Percentiles rank a stretch among this genome's conserved stretches.
These are phyloP conservation scores for Phylloporus scabripes DNA, from an alignment of 768 basidiomycete genomes.

Conservation along the genomic window DNA sequence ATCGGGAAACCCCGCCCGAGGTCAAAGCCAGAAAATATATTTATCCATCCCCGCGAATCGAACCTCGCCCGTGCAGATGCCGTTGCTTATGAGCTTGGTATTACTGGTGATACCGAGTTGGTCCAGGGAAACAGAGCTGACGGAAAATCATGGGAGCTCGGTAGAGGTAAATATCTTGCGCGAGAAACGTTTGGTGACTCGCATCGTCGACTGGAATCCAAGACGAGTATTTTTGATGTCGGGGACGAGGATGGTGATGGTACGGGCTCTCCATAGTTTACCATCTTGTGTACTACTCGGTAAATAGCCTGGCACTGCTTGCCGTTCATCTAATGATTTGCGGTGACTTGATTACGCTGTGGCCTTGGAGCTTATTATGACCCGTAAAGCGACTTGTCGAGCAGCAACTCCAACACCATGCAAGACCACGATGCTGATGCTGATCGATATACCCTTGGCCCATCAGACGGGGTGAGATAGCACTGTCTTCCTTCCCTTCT, in stretches of 20 bases:
- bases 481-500: slow-evolving; percentile 6
- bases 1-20: slow-evolving; percentile 37
- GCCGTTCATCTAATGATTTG: background rate
- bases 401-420: slow-evolving; percentile 5
- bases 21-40: slow-evolving; percentile 53
- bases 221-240: slow-evolving; percentile 6
- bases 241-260: slow-evolving; percentile 15
- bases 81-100: slow-evolving; percentile 49
- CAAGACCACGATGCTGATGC: slow-evolving; percentile 8
- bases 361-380: too few species aligned
- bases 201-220: slow-evolving; percentile 4
- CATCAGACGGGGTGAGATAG: slow-evolving; percentile 9
- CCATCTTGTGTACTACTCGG: background rate
- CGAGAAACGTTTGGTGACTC: slow-evolving; percentile 37
- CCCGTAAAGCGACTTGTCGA: background rate
- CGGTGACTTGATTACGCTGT: too few species aligned
- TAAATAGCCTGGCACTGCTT: background rate
- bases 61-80: slow-evolving; percentile 65
- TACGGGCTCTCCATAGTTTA: slow-evolving; percentile 2
- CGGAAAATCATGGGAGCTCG: slow-evolving; percentile 45
- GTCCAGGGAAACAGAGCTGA: slow-evolving; percentile 36
- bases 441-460: slow-evolving; percentile 13
- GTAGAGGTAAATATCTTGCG: slow-evolving; percentile 47
- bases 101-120: slow-evolving; percentile 44
- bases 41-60: slow-evolving; percentile 58